Conservation (phyloP, 345 rosid species). For the Pugionium dolabratum region DNA sequence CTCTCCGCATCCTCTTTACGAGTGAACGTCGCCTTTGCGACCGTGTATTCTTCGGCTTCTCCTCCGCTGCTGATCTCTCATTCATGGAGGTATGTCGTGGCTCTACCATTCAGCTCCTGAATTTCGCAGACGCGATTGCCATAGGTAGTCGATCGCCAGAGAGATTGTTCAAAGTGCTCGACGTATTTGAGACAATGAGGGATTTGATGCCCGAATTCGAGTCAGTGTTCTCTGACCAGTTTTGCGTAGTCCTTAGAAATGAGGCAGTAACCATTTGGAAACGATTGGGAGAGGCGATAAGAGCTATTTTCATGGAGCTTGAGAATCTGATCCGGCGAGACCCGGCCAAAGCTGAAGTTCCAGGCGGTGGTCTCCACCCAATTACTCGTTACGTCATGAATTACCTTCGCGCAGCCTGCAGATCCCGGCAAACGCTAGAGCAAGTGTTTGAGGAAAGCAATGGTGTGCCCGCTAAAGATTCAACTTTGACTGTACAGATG, state of each 20-base stretch:
- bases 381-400: slow-evolving; percentile 92
- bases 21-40: slow-evolving; percentile 94
- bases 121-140: slow-evolving; percentile 73
- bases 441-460: slow-evolving; percentile 71
- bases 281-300: slow-evolving; percentile 69
- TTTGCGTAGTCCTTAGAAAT: slow-evolving; percentile 66
- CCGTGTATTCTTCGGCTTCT: slow-evolving; percentile 71
- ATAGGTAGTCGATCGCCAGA: slow-evolving; percentile 82
- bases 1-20: slow-evolving; percentile 77
- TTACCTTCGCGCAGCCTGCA: slow-evolving; percentile 79
- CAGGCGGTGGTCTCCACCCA: slow-evolving; percentile 84
- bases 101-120: slow-evolving; percentile 66
- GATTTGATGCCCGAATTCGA: slow-evolving; percentile 85
- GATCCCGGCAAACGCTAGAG: slow-evolving; percentile 72
- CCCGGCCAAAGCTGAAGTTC: slow-evolving; percentile 77
- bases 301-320: slow-evolving; percentile 90
- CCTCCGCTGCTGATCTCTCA: slow-evolving; percentile 68
- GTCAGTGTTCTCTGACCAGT: slow-evolving; percentile 67
- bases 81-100: slow-evolving; percentile 97
- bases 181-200: slow-evolving; percentile 75
- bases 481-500: slow-evolving; percentile 69
- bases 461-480: slow-evolving; percentile 49
- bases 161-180: slow-evolving; percentile 81
- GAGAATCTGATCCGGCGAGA: slow-evolving; percentile 90
- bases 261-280: slow-evolving; percentile 80